These are phyloP conservation scores for Nothophytophthora sp. DNA, from an alignment of 352 stramenopile genomes.

Conservation along the genomic window DNA sequence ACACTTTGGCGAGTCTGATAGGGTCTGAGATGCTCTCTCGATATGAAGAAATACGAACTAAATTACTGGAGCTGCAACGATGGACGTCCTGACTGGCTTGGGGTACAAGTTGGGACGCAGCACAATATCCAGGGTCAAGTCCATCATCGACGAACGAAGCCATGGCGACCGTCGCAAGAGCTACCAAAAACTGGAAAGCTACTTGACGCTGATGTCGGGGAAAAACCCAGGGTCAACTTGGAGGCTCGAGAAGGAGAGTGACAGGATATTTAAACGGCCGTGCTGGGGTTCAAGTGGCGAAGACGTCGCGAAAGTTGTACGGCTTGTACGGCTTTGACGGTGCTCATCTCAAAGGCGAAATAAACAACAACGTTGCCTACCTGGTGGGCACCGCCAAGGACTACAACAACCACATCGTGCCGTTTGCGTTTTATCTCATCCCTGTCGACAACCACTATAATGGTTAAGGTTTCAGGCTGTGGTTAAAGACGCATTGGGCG, in stretches of 20 bases:
- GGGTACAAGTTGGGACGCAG: too few relatives aligned
- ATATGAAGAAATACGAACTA: too few relatives aligned
- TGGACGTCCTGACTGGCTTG: too few relatives aligned
- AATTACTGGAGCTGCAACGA: too few relatives aligned
- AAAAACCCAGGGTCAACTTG: conserved; percentile 1
- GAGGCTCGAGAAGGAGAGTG: background rate
- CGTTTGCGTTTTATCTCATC: conserved; percentile 7
- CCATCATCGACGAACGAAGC: too few relatives aligned
- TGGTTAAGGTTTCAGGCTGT: conserved; percentile 18
- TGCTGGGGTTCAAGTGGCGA: background rate
- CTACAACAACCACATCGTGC: conserved; percentile 18
- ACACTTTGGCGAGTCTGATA: too few relatives aligned
- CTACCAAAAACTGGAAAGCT: conserved; percentile 1
- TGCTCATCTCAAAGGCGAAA: conserved; percentile 24
- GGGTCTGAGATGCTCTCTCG: too few relatives aligned
- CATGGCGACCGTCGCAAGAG: too few relatives aligned
- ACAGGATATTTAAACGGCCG: conserved; percentile 6
- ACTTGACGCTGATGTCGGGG: background rate
- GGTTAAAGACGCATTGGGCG: background rate
- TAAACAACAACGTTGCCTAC: conserved; percentile 20
- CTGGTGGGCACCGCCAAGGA: conserved; percentile 24
- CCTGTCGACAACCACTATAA: conserved; percentile 22
- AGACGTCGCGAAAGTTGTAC: background rate
- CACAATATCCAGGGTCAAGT: too few relatives aligned
- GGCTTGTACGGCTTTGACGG: conserved; percentile 16